A percentile compares a stretch with the other conserved stretches of the same genome.
These are phyloP conservation scores for Acacia concinna DNA, from an alignment of 331 rosid species.

Conservation along the genomic window DNA sequence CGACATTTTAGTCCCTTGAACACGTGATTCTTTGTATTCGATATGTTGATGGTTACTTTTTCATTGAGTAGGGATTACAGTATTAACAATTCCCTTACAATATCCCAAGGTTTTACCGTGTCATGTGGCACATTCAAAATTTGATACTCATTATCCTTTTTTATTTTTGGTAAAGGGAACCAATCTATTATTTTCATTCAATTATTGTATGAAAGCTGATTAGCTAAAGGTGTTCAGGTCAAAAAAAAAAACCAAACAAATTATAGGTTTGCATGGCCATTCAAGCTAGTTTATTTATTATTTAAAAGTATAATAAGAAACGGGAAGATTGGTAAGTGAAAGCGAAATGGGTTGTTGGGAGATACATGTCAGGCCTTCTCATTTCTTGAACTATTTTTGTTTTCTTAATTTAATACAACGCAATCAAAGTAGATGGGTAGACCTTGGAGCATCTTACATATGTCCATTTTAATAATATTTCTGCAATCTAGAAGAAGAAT, in stretches of 20 bases:
- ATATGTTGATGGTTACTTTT: neutral
- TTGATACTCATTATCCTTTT: neutral
- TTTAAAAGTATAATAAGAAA: neutral
- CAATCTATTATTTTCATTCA: neutral
- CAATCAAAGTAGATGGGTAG: constrained; percentile 23
- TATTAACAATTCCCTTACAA: neutral
- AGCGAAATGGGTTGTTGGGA: neutral
- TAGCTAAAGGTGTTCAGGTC: neutral
- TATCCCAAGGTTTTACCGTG: neutral
- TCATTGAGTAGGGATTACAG: neutral
- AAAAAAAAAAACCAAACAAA: neutral
- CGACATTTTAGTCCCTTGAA: neutral
- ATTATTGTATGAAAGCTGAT: neutral
- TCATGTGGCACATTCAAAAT: neutral
- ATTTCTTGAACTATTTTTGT: constrained; percentile 21
- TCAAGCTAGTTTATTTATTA: neutral
- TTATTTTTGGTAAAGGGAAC: neutral
- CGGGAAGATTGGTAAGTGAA: constrained; percentile 1
- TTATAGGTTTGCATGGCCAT: too few relatives aligned
- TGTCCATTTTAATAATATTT: neutral
- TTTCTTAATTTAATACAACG: neutral
- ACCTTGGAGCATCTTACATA: neutral
- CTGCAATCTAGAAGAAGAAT: neutral
- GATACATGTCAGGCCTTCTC: constrained; percentile 29
- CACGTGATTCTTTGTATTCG: neutral